Percentiles rank a stretch among this genome's conserved stretches.
Conservation (phyloP, 495 filamentous ascomycete genomes). For the Ascodesmis nigricans region DNA sequence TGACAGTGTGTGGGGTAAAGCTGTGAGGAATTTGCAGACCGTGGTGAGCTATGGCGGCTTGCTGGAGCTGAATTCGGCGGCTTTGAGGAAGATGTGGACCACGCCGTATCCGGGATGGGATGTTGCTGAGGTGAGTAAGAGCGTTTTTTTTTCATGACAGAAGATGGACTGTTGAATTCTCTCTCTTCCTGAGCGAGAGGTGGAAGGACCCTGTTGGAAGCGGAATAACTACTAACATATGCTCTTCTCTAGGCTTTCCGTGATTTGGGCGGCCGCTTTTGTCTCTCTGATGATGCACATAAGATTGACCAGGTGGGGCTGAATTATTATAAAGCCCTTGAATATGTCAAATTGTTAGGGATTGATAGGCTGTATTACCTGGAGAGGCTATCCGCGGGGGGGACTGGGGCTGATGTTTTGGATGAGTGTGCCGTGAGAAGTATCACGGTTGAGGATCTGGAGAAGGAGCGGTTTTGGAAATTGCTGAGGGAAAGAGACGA, state of each 20-base stretch:
- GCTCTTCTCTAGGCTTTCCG: slow-evolving; percentile 38
- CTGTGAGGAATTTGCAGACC: slow-evolving; percentile 49
- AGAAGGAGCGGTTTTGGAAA: slow-evolving; percentile 12
- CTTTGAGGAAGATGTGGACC: slow-evolving; percentile 64
- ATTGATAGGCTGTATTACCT: slow-evolving; percentile 26
- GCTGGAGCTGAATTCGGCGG: slow-evolving; percentile 72
- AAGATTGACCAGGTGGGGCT: slow-evolving; percentile 51
- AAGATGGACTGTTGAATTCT: slow-evolving; percentile 4
- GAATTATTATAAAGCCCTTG: slow-evolving; percentile 39
- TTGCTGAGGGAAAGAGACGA: not conserved
- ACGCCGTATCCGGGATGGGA: slow-evolving; percentile 71
- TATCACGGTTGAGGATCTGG: slow-evolving; percentile 11
- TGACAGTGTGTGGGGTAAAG: slow-evolving; percentile 44
- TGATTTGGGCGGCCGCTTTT: slow-evolving; percentile 52
- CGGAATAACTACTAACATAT: too few species aligned
- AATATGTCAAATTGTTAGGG: slow-evolving; percentile 31
- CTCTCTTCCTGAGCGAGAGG: too few species aligned
- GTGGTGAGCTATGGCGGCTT: slow-evolving; percentile 54
- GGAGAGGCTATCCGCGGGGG: slow-evolving; percentile 18
- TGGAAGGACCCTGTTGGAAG: too few species aligned
- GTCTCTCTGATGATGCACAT: slow-evolving; percentile 82
- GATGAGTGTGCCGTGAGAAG: slow-evolving; percentile 18
- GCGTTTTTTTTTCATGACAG: not conserved
- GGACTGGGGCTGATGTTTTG: slow-evolving; percentile 15
- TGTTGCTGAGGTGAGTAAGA: slow-evolving; percentile 46